A percentile compares a stretch with the other conserved stretches of the same genome.
These are phyloP conservation scores for Coemansia sp. DNA, from an alignment of 192 early-diverging fungal species.

Conservation along the genomic window DNA sequence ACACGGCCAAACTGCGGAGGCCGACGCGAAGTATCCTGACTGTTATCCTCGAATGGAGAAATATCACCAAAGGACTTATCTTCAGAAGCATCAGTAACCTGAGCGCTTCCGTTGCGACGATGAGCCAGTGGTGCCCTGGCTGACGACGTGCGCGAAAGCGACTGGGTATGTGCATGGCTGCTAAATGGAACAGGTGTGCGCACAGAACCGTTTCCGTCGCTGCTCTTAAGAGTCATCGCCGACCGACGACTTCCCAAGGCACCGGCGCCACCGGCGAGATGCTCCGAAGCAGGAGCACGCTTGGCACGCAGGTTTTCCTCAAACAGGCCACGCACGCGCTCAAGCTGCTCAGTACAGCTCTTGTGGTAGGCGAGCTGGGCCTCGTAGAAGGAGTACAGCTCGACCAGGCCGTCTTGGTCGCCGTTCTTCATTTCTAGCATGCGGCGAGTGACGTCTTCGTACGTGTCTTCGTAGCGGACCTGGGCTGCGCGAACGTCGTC, in stretches of 20 bases:
- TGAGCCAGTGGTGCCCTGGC: conserved; percentile 20
- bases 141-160: conserved; percentile 31
- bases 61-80: conserved; percentile 19
- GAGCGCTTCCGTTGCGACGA: conserved; percentile 29
- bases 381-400: conserved; percentile 55
- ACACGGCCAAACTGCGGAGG: conserved; percentile 43
- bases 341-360: conserved; percentile 37
- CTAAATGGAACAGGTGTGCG: conserved; percentile 37
- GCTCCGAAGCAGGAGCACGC: conserved; percentile 19
- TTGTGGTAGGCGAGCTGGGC: conserved; percentile 52
- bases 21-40: conserved; percentile 22
- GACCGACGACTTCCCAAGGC: conserved; percentile 28
- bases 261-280: conserved; percentile 24
- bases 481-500: conserved; percentile 88
- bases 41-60: conserved; percentile 9
- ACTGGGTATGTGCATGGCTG: conserved; percentile 10
- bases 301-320: conserved; percentile 37
- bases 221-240: conserved; percentile 24
- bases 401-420: conserved; percentile 64
- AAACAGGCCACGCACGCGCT: conserved; percentile 26
- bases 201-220: conserved; percentile 13
- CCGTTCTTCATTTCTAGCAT: conserved; percentile 84
- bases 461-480: conserved; percentile 91
- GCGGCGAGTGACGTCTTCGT: conserved; percentile 67
- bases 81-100: conserved; percentile 35